Percentiles rank a stretch among this genome's conserved stretches.
Evolutionary conservation across 768 basidiomycete species (phyloP).

Genomic region (Auriscalpium orientale): DNA sequence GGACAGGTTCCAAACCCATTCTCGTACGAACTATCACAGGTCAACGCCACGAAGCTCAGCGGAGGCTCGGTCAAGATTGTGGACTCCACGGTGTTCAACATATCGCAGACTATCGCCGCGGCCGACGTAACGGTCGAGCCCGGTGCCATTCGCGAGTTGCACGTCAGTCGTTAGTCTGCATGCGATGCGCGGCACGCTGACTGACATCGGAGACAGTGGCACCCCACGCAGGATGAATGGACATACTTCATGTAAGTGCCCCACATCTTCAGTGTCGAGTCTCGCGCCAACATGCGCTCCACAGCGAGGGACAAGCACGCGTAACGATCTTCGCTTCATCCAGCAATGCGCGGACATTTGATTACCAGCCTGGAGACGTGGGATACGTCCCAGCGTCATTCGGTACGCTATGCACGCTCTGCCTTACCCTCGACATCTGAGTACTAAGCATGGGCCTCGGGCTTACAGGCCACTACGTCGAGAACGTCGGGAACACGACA

Average conservation of each 20-base stretch:
- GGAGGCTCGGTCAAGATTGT: conserved; percentile 36
- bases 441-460: not conserved
- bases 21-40: conserved; percentile 40
- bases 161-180: conserved; percentile 28
- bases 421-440: not conserved
- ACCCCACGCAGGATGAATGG: conserved; percentile 65
- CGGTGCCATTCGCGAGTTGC: conserved; percentile 53
- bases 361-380: conserved; percentile 57
- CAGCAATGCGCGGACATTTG: conserved; percentile 48
- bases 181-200: not conserved
- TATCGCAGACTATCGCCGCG: conserved; percentile 45
- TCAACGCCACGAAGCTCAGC: conserved; percentile 33
- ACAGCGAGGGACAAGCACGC: conserved; percentile 45
- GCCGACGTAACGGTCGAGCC: conserved; percentile 54
- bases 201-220: conserved; percentile 40
- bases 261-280: conserved; percentile 6
- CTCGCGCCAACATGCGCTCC: conserved; percentile 2
- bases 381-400: conserved; percentile 54
- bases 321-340: conserved; percentile 50
- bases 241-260: conserved; percentile 40
- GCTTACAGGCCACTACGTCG: conserved; percentile 31
- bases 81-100: conserved; percentile 44
- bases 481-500: conserved; percentile 34
- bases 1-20: conserved; percentile 38
- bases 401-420: conserved; percentile 26